Conservation (phyloP, 768 basidiomycete genomes). For the Suillus paluster region DNA sequence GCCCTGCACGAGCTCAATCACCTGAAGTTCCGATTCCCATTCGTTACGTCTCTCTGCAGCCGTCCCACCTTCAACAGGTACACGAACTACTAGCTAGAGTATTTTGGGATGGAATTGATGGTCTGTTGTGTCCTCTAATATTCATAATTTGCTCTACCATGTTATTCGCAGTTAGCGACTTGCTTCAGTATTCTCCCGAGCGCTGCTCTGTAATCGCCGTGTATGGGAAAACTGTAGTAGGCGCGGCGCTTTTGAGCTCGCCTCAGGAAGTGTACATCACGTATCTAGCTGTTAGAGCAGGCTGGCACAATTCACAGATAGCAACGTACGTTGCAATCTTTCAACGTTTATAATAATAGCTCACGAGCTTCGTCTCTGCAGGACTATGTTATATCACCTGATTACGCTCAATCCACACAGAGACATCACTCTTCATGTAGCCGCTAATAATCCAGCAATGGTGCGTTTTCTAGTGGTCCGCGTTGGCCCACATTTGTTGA, state of each 20-base stretch:
- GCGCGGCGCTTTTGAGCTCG: conserved; percentile 75
- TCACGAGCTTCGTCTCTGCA: conserved; percentile 25
- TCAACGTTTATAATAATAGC: neutral
- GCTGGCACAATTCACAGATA: conserved; percentile 82
- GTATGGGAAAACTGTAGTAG: conserved; percentile 74
- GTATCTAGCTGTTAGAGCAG: conserved; percentile 75
- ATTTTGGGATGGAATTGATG: conserved; percentile 82
- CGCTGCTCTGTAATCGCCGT: conserved; percentile 75
- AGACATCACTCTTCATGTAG: conserved; percentile 84
- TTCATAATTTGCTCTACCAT: conserved; percentile 1
- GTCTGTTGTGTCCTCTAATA: conserved; percentile 41
- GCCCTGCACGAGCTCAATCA: conserved; percentile 57
- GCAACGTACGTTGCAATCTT: conserved; percentile 56
- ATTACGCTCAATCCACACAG: conserved; percentile 71
- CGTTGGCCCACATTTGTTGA: conserved; percentile 11
- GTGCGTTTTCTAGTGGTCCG: conserved; percentile 36
- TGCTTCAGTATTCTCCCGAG: conserved; percentile 70
- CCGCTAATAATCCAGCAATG: conserved; percentile 82
- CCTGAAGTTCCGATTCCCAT: conserved; percentile 55
- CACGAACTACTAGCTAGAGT: conserved; percentile 68
- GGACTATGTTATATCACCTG: conserved; percentile 79
- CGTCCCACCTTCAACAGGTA: conserved; percentile 66
- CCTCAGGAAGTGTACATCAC: conserved; percentile 85
- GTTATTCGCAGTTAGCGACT: conserved; percentile 60
- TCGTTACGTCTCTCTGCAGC: conserved; percentile 62